A percentile compares a stretch with the other conserved stretches of the same genome.
Conservation (phyloP, 345 rosid species). For the Salix dunnii region DNA sequence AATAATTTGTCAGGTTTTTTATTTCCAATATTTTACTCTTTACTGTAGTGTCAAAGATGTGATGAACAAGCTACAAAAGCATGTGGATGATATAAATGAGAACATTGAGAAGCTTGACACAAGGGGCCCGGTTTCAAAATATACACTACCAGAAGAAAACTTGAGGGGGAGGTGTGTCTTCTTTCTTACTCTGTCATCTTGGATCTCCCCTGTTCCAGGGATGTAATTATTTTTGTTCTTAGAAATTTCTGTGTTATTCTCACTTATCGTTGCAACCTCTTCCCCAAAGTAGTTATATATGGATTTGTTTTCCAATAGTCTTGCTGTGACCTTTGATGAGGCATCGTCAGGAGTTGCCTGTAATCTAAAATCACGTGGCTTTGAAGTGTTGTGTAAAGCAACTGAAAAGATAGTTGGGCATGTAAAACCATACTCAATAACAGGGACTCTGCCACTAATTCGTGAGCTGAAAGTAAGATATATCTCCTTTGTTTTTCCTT, state of each 20-base stretch:
- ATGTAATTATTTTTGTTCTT: neutral
- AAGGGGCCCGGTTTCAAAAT: conserved; percentile 89
- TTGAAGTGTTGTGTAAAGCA: conserved; percentile 79
- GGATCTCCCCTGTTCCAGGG: neutral
- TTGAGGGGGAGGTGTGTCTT: conserved; percentile 69
- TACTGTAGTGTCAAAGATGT: conserved; percentile 62
- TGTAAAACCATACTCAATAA: conserved; percentile 90
- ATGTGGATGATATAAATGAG: conserved; percentile 77
- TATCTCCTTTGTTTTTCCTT: neutral
- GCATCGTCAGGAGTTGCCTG: conserved; percentile 86
- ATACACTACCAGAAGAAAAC: conserved; percentile 70
- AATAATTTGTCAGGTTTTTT: conserved; percentile 11
- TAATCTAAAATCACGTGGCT: conserved; percentile 82
- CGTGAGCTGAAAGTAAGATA: conserved; percentile 70
- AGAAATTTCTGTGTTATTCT: neutral
- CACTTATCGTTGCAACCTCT: neutral
- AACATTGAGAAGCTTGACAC: conserved; percentile 63
- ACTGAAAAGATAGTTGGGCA: conserved; percentile 86
- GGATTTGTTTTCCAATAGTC: conserved; percentile 41
- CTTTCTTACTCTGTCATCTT: neutral
- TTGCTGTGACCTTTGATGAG: conserved; percentile 70
- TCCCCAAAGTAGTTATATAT: neutral
- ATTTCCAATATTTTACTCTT: conserved; percentile 11
- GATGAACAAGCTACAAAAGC: conserved; percentile 62
- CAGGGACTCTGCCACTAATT: conserved; percentile 90